Base-by-base conservation (phyloP, 1,284 basidiomycete genomes). In the Ganoderma leucocontextum region DNA sequence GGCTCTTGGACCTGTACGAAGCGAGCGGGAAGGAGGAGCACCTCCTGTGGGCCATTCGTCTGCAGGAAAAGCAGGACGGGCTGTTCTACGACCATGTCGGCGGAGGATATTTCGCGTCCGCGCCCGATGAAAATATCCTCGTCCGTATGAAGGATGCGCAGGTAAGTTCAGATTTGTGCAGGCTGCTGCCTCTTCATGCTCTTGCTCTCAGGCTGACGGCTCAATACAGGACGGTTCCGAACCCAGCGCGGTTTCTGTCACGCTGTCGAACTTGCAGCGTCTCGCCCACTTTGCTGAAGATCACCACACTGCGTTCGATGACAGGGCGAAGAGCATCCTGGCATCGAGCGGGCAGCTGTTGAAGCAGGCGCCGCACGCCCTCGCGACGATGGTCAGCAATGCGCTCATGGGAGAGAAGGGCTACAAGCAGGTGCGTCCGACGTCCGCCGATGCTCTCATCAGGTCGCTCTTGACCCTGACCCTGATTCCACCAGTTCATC, bases 21-120 rank as follows among this genome's bases (percentile, higher is more conserved):
- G 79, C 81, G 0, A 80, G 78, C n/a, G 78, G 79, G 0, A 76
- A 80, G 12, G 80, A 82, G 60, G 72, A 76, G 19, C 77, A 82
- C 62, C 69, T 78, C 10, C 19, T 77, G 1, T 81, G 79, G 75
- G 82, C 82, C 4, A 73, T 80, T 13, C 73, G 75, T 8, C 73
- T 85, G 38, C 83, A 84, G 66, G 74, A 77, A 60, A 79, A 78
- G 68, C 82, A 83, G 66, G 82, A 85, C 65, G 79, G 81, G 65
- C 72, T 83, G 10, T 85, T 85, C 74, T 83, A 79, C 73, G 84
- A 85, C 67, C 60, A 74, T 1, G 72, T 79, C 25, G 76, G 70
- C n/a, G 80, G 82, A 15, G 84, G 83, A 6, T 85, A 84, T 73
- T 84, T 80, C 68, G 80, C 81, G 0, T 80, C 79, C 68, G 80